phyloP scores from a whole-genome alignment of 2,329 filamentous ascomycete species.

The Colletotrichum euphorbiae region DNA sequence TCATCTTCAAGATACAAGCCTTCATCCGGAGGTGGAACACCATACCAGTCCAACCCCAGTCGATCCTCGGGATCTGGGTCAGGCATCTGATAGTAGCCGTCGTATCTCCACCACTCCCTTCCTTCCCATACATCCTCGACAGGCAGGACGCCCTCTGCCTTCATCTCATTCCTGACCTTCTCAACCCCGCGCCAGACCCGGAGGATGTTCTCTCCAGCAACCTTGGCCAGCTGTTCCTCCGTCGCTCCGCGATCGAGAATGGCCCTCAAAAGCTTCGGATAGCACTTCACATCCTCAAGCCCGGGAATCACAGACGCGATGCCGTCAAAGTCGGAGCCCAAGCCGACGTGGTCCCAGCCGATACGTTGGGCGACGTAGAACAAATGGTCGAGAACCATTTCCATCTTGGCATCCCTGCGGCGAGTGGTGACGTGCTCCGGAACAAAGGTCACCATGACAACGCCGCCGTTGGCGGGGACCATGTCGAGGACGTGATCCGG shows the following conservation, averaged over 20 bases:
- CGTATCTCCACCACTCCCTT: constrained; percentile 49
- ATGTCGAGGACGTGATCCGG: constrained; percentile 53
- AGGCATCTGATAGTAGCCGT: constrained; percentile 49
- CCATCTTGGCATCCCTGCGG: constrained; percentile 44
- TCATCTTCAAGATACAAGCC: constrained; percentile 28
- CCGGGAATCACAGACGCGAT: constrained; percentile 45
- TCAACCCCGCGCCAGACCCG: constrained; percentile 47
- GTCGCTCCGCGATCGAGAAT: constrained; percentile 53
- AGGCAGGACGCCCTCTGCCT: constrained; percentile 46
- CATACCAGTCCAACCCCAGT: constrained; percentile 48
- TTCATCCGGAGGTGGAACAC: constrained; percentile 35
- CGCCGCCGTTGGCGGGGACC: constrained; percentile 51
- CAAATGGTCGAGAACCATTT: constrained; percentile 49
- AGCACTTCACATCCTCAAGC: constrained; percentile 47
- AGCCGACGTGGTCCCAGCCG: constrained; percentile 52
- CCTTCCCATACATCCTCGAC: constrained; percentile 51
- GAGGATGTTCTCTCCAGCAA: constrained; percentile 53
- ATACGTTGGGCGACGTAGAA: constrained; percentile 45
- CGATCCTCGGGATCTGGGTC: constrained; percentile 41
- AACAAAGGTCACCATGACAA: constrained; percentile 55
- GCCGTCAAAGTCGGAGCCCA: constrained; percentile 53
- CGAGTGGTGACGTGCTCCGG: constrained; percentile 43
- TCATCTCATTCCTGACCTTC: constrained; percentile 45
- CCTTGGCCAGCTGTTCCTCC: constrained; percentile 51
- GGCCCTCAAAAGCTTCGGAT: constrained; percentile 47